Conservation (phyloP, 768 basidiomycete species). For the Suillus fuscotomentosus region DNA sequence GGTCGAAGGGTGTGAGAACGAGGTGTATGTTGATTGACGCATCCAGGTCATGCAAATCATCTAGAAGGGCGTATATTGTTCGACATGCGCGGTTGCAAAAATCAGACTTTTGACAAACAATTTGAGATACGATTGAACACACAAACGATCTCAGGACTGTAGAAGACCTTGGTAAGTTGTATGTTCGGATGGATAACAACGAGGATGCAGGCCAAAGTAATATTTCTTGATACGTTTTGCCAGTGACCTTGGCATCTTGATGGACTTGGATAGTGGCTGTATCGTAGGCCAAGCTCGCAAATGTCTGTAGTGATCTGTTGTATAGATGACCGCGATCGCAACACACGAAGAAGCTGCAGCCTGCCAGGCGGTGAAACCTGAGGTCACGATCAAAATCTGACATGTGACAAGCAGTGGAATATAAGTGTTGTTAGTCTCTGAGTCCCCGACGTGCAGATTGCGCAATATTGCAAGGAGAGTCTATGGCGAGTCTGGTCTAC, state of each 20-base stretch:
- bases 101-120: conserved; percentile 61
- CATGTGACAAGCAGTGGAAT: neutral
- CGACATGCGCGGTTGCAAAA: conserved; percentile 79
- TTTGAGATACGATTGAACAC: neutral
- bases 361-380: conserved; percentile 6
- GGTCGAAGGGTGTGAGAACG: conserved; percentile 75
- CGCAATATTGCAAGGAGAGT: conserved; percentile 8
- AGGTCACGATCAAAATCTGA: neutral
- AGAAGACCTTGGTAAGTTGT: conserved; percentile 58
- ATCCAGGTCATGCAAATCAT: conserved; percentile 66
- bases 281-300: conserved; percentile 1
- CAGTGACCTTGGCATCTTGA: conserved; percentile 2
- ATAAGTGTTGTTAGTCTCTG: conserved; percentile 4
- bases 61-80: conserved; percentile 49
- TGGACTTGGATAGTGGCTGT: neutral
- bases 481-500: no score
- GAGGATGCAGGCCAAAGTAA: conserved; percentile 21
- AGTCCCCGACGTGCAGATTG: conserved; percentile 10
- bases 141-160: neutral
- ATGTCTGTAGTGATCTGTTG: conserved; percentile 20
- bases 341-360: conserved; percentile 23
- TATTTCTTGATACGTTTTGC: conserved; percentile 13
- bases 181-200: neutral
- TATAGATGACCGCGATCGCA: conserved; percentile 28
- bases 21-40: conserved; percentile 64